Conservation (phyloP, 805 yeast species). For the Zygoascus tannicola region DNA sequence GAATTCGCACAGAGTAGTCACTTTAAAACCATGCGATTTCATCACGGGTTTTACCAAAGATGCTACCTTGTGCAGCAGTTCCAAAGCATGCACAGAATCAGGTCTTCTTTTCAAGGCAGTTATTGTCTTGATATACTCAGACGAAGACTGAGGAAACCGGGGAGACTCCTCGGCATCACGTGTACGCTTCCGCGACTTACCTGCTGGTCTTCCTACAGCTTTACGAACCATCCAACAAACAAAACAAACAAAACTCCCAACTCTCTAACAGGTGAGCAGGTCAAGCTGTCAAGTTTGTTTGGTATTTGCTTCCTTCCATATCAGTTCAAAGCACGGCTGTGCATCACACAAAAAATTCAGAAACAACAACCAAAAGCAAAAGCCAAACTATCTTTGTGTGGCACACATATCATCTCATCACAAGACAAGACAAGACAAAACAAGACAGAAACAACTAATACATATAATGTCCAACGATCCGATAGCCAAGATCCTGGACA, state of each 20-base stretch:
- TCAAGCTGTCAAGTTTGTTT: too few relatives aligned
- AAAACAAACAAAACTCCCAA: too few relatives aligned
- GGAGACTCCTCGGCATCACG: not conserved
- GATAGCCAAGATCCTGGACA: constrained; percentile 15
- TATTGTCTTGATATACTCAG: constrained; percentile 15
- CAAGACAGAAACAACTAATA: too few relatives aligned
- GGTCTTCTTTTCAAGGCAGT: constrained; percentile 41
- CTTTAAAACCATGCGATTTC: constrained; percentile 54
- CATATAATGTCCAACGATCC: constrained; percentile 16
- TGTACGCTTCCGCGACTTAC: not conserved
- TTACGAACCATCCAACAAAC: constrained; percentile 3
- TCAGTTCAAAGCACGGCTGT: too few relatives aligned
- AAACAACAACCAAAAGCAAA: not conserved
- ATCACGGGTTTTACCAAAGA: constrained; percentile 66
- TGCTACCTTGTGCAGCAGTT: constrained; percentile 60
- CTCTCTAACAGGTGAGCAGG: too few relatives aligned
- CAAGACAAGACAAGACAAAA: too few relatives aligned
- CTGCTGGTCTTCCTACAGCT: not conserved
- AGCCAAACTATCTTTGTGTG: not conserved
- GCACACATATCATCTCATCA: not conserved
- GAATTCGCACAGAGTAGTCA: constrained; percentile 67
- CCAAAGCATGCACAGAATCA: constrained; percentile 41
- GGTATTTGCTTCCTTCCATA: too few relatives aligned
- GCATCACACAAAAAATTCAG: not conserved
- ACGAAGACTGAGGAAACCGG: not conserved